Evolutionary conservation across 768 basidiomycete genomes (phyloP).

Genomic region (Boletus rubroflammeus): DNA sequence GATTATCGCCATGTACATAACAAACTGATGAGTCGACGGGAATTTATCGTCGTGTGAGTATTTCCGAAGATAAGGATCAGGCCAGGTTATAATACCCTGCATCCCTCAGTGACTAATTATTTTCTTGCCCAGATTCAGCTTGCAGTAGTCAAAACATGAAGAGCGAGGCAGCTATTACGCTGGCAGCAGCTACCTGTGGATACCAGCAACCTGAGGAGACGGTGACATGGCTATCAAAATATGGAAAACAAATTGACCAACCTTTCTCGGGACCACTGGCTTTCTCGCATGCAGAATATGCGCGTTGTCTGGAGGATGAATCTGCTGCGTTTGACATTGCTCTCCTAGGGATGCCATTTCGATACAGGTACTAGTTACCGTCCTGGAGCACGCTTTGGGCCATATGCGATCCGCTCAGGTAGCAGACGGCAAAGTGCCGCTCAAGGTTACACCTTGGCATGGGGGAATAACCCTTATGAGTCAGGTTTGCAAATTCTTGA

Average conservation of each 20-base stretch:
- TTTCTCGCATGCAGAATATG: slow-evolving; percentile 82
- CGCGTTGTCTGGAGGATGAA: slow-evolving; percentile 23
- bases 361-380: slow-evolving; percentile 59
- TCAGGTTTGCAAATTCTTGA: slow-evolving; percentile 62
- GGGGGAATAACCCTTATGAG: slow-evolving; percentile 65
- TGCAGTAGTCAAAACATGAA: slow-evolving; percentile 13
- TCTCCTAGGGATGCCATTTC: slow-evolving; percentile 75
- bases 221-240: slow-evolving; percentile 65
- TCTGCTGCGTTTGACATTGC: slow-evolving; percentile 51
- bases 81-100: background rate
- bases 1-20: no score
- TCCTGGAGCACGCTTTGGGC: slow-evolving; percentile 81
- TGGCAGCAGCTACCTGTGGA: slow-evolving; percentile 1
- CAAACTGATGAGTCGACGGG: background rate
- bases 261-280: slow-evolving; percentile 76
- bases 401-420: slow-evolving; percentile 78
- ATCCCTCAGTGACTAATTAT: background rate
- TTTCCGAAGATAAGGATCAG: background rate
- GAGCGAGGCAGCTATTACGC: background rate
- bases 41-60: background rate
- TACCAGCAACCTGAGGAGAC: slow-evolving; percentile 16
- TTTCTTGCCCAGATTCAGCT: background rate
- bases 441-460: slow-evolving; percentile 67
- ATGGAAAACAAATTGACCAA: slow-evolving; percentile 71
- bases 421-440: slow-evolving; percentile 61